Base-by-base conservation (phyloP, 75 land plant genomes). In the Cupressus sempervirens region DNA sequence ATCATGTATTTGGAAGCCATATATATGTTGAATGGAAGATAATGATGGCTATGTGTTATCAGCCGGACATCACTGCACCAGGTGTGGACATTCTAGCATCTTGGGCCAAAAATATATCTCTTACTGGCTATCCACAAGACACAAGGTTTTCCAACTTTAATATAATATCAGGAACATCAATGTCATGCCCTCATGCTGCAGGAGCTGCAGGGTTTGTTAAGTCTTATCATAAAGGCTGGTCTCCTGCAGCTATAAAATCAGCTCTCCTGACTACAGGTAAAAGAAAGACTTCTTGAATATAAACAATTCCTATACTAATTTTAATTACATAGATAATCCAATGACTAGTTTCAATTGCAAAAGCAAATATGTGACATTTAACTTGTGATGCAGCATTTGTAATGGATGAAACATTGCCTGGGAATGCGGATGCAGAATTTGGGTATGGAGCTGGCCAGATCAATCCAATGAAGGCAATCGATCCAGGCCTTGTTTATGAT, bases 61-160 rank as follows among this genome's bases (percentile, higher is more conserved):
- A 94, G 92, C 95, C 95, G 15, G 93, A 92, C 54, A 89, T 92
- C 82, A 76, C 92, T 45, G 95, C 94, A 35, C 96, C 96, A 0
- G 96, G 96, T 0, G 86, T 91, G 48, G 82, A 90, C 54, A 90
- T 93, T 29, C 26, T 93, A n/a, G 94, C 94, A 8, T 80, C 90
- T 40, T 89, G 87, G 83, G 74, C 90, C 5, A 88, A 84, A 18
- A 14, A 82, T 82, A 38, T 68, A 46, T 46, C 91, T 16, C 38
- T 87, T 2, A 88, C 90, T 2, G 90, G 58, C 41, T 20, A 58
- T 2, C 23, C 30, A 20, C 80, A 45, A 86, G 50, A 67, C 67
- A 36, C 72, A 82, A 83, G 91, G 86, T 10, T 85, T 84, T 32
- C 83, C 82, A 20, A 86, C 30, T 82, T 16, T 32, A 74, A 86